These are phyloP conservation scores for Fomes fomentarius DNA, from an alignment of 1,284 basidiomycete genomes.

Conservation along the genomic window DNA sequence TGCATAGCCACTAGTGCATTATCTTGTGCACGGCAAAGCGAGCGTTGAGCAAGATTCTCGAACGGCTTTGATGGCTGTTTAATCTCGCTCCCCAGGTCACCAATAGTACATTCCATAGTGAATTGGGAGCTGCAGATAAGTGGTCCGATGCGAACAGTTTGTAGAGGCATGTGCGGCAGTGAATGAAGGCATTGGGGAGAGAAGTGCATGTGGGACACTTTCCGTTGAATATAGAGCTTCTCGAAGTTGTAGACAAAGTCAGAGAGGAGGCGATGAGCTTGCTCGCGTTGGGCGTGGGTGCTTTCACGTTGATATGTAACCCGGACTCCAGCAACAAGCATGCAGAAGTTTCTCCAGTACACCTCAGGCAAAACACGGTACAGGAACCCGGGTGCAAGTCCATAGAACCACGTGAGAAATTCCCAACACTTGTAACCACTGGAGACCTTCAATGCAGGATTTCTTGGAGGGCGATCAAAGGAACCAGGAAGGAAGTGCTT, in stretches of 20 bases:
- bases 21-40: slow-evolving; percentile 14
- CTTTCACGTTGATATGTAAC: neutral
- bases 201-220: neutral
- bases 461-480: neutral
- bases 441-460: neutral
- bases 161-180: neutral
- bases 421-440: neutral
- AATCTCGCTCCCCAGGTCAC: slow-evolving; percentile 28
- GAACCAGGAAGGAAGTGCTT: neutral
- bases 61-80: slow-evolving; percentile 29
- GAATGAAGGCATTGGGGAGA: neutral
- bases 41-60: slow-evolving; percentile 25
- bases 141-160: slow-evolving; percentile 20
- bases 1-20: slow-evolving; percentile 27
- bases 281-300: neutral
- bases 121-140: slow-evolving; percentile 20
- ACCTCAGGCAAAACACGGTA: neutral
- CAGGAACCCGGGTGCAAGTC: neutral
- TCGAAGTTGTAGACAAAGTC: neutral
- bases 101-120: slow-evolving; percentile 31
- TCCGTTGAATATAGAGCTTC: neutral
- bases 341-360: neutral
- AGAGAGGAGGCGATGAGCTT: neutral
- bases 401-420: neutral
- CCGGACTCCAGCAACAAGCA: neutral